These are phyloP conservation scores for Melocanna baccifera DNA, from an alignment of 176 grass and related monocot genomes.

Conservation along the genomic window DNA sequence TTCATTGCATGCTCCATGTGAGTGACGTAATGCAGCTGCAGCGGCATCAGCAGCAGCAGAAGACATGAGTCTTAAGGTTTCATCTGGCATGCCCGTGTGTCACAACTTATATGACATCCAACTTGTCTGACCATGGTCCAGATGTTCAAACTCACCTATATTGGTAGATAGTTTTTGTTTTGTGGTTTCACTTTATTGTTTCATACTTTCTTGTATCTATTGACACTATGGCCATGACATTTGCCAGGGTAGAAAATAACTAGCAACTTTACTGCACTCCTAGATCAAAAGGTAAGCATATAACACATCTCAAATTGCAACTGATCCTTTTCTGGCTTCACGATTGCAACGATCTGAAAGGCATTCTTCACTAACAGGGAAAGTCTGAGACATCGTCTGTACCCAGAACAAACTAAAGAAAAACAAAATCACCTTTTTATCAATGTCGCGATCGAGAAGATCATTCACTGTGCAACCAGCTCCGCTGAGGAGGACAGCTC, in stretches of 20 bases:
- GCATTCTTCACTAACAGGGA: not conserved
- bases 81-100: not conserved
- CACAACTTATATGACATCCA: not conserved
- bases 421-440: slow-evolving; percentile 51
- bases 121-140: not conserved
- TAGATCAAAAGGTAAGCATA: not conserved
- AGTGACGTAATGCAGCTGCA: not conserved
- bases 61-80: not conserved
- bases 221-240: not conserved
- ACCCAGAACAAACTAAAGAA: not conserved
- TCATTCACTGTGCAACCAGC: slow-evolving; percentile 89
- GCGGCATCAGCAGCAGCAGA: not conserved
- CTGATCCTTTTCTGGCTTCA: not conserved
- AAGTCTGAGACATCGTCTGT: not conserved
- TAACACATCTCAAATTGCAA: not conserved
- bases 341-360: not conserved
- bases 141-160: not conserved
- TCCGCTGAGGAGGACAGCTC: slow-evolving; percentile 71
- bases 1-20: not conserved
- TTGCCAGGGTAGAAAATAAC: not conserved
- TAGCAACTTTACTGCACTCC: not conserved
- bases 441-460: slow-evolving; percentile 76
- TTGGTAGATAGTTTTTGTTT: not conserved
- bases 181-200: not conserved
- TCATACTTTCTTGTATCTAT: not conserved